Percentiles rank a stretch among this genome's conserved stretches.
Conservation (phyloP, 495 filamentous ascomycete species). For the Xylaria cubensis region DNA sequence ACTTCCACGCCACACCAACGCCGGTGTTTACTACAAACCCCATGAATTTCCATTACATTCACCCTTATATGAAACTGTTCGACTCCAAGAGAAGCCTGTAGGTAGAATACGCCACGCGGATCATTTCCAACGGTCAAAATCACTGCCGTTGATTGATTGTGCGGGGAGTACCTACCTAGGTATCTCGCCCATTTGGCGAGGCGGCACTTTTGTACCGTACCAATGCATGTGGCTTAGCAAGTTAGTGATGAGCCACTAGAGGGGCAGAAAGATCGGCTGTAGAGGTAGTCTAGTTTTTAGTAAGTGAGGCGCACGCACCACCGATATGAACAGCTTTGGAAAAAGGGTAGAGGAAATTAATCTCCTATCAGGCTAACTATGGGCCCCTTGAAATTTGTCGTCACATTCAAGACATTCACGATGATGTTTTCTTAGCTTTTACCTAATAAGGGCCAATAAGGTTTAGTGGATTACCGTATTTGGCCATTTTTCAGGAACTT, state of each 20-base stretch:
- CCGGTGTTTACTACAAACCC: neutral
- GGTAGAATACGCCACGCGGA: neutral
- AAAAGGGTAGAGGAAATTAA: too few relatives aligned
- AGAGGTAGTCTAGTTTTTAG: too few relatives aligned
- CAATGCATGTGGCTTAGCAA: neutral
- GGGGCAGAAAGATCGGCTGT: too few relatives aligned
- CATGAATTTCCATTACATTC: neutral
- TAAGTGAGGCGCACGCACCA: too few relatives aligned
- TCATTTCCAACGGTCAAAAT: neutral
- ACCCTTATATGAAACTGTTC: neutral
- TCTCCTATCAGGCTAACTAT: too few relatives aligned
- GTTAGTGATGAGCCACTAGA: neutral
- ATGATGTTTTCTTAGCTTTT: neutral
- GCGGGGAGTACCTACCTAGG: too few relatives aligned
- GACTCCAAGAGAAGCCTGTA: neutral
- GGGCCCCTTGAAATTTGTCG: neutral
- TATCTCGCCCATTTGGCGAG: too few relatives aligned
- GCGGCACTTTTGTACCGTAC: too few relatives aligned
- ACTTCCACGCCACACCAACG: neutral
- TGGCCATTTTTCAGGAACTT: neutral
- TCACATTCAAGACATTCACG: neutral
- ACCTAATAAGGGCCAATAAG: neutral
- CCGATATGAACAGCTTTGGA: too few relatives aligned
- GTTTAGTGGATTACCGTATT: neutral
- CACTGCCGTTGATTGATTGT: neutral